These are phyloP conservation scores for Alternaria gansuensis DNA, from an alignment of 2,329 filamentous ascomycete genomes.

Conservation along the genomic window DNA sequence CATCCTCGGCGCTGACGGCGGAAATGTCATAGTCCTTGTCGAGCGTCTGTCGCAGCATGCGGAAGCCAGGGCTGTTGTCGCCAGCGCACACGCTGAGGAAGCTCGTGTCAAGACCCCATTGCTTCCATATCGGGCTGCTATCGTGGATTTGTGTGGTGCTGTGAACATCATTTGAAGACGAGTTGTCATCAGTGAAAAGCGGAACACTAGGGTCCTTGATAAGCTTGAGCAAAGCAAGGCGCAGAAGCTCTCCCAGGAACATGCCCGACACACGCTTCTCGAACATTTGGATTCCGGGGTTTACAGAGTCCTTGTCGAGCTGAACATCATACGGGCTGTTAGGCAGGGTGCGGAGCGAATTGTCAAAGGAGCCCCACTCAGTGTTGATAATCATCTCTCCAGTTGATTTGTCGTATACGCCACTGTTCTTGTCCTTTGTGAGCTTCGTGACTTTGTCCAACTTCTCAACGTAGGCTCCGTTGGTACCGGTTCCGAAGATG, in stretches of 20 bases:
- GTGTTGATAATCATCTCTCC: slow-evolving; percentile 98
- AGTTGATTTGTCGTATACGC: slow-evolving; percentile 78
- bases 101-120: slow-evolving; percentile 91
- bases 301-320: slow-evolving; percentile 81
- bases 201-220: slow-evolving; percentile 71
- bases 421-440: slow-evolving; percentile 52
- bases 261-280: slow-evolving; percentile 98
- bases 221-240: slow-evolving; percentile 76
- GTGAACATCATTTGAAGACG: slow-evolving; percentile 70
- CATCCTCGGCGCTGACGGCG: slow-evolving; percentile 81
- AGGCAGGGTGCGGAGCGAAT: slow-evolving; percentile 86
- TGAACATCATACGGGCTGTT: slow-evolving; percentile 82
- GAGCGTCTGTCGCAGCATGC: slow-evolving; percentile 78
- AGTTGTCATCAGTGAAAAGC: slow-evolving; percentile 80
- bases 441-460: slow-evolving; percentile 84
- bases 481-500: slow-evolving; percentile 97
- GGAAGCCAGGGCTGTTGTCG: slow-evolving; percentile 76
- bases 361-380: slow-evolving; percentile 99
- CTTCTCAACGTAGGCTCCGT: slow-evolving; percentile 97
- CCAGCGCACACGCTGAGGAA: slow-evolving; percentile 87
- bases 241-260: slow-evolving; percentile 95
- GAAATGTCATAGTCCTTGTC: slow-evolving; percentile 79
- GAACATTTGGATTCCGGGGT: slow-evolving; percentile 97
- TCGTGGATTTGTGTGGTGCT: slow-evolving; percentile 70
- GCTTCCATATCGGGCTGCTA: slow-evolving; percentile 71